A percentile compares a stretch with the other conserved stretches of the same genome.
Evolutionary conservation across 1,139 yeast species (phyloP).

Genomic region (Diutina siamensis): DNA sequence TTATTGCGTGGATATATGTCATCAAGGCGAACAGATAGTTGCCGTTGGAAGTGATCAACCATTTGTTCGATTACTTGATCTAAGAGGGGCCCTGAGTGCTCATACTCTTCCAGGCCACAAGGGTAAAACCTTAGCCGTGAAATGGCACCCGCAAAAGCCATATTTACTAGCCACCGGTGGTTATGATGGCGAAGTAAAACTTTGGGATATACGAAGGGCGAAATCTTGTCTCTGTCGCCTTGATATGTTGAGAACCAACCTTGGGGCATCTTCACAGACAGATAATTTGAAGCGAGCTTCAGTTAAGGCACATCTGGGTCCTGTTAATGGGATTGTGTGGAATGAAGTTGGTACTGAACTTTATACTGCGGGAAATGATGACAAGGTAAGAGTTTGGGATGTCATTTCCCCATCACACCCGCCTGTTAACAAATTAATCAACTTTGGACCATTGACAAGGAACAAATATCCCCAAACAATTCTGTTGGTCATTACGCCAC

Average conservation of each 20-base stretch:
- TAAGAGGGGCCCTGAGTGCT: constrained; percentile 57
- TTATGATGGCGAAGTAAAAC: constrained; percentile 52
- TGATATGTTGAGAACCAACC: constrained; percentile 36
- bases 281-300: constrained; percentile 23
- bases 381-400: constrained; percentile 68
- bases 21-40: constrained; percentile 28
- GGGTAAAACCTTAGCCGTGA: constrained; percentile 51
- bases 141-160: constrained; percentile 66
- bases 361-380: constrained; percentile 64
- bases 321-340: constrained; percentile 70
- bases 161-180: constrained; percentile 67
- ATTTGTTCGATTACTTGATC: constrained; percentile 56
- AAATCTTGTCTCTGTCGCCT: constrained; percentile 51
- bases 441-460: constrained; percentile 70
- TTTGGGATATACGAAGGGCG: constrained; percentile 72
- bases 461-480: constrained; percentile 45
- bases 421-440: constrained; percentile 49
- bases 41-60: constrained; percentile 68
- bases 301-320: constrained; percentile 59
- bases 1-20: constrained; percentile 39
- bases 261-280: constrained; percentile 9
- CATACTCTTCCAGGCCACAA: constrained; percentile 60
- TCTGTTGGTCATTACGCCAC: constrained; percentile 34
- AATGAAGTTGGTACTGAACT: constrained; percentile 48
- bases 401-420: constrained; percentile 33